phyloP scores from a whole-genome alignment of 225 moss, liverwort and hornwort species.

The Sphagnum contortum region DNA sequence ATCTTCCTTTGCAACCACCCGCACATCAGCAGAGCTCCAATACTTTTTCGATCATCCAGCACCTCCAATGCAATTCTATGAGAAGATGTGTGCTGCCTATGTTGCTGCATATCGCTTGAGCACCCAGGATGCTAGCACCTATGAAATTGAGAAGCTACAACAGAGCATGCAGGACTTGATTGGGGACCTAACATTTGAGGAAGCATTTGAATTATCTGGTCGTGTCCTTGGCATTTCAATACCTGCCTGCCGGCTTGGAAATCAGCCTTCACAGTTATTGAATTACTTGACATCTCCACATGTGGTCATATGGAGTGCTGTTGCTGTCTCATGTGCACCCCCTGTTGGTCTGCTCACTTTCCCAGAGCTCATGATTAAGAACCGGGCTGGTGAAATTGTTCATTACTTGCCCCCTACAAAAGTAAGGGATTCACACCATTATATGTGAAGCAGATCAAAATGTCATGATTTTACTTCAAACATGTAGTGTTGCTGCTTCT shows the following conservation, averaged over 20 bases:
- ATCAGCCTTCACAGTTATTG: constrained; percentile 36
- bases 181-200: constrained; percentile 58
- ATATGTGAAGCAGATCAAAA: too few species aligned
- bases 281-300: constrained; percentile 58
- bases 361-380: constrained; percentile 51
- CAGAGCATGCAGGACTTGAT: constrained; percentile 49
- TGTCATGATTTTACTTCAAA: too few species aligned
- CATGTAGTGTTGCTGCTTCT: too few species aligned
- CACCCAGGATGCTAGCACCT: constrained; percentile 28
- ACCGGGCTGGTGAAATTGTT: constrained; percentile 28
- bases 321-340: constrained; percentile 44
- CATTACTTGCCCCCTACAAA: constrained; percentile 29
- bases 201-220: constrained; percentile 53
- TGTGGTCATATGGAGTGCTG: constrained; percentile 66
- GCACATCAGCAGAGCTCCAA: constrained; percentile 37
- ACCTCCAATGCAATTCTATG: constrained; percentile 43
- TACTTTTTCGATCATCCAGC: constrained; percentile 38
- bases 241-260: constrained; percentile 26
- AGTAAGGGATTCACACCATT: constrained; percentile 7
- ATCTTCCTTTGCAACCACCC: constrained; percentile 51
- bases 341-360: constrained; percentile 29
- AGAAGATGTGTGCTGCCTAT: constrained; percentile 31
- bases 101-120: constrained; percentile 38
- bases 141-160: constrained; percentile 52
- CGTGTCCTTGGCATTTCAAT: constrained; percentile 42